Evolutionary conservation across 495 filamentous ascomycete genomes (phyloP).

Genomic region (Amphirosellinia nigrospora): DNA sequence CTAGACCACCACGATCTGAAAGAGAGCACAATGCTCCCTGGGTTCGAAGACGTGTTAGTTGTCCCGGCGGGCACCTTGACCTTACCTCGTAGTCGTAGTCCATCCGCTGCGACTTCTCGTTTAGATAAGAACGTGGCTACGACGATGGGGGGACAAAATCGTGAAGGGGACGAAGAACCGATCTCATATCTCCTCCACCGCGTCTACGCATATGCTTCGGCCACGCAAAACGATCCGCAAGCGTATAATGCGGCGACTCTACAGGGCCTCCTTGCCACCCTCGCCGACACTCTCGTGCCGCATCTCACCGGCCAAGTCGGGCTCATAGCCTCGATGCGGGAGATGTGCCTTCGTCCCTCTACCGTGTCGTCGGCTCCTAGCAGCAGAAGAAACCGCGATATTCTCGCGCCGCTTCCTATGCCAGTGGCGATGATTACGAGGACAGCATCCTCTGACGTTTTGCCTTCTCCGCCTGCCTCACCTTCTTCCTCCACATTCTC

Average conservation of each 20-base stretch:
- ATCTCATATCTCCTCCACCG: constrained; percentile 24
- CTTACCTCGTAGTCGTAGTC: background rate
- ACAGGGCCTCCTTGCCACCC: constrained; percentile 16
- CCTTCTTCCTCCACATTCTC: constrained; percentile 14
- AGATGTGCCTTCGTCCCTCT: constrained; percentile 28
- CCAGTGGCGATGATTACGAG: background rate
- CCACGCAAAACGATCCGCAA: constrained; percentile 21
- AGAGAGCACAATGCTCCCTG: constrained; percentile 41
- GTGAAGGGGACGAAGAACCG: background rate
- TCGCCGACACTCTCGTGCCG: constrained; percentile 33
- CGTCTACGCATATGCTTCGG: constrained; percentile 21
- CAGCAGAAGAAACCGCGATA: background rate
- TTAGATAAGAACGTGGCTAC: background rate
- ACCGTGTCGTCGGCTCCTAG: background rate
- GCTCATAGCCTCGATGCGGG: constrained; percentile 29
- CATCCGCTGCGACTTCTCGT: background rate
- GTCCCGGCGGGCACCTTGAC: constrained; percentile 11
- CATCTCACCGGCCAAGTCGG: constrained; percentile 34
- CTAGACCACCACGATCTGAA: constrained; percentile 42
- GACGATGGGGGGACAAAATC: background rate
- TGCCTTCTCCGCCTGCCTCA: background rate
- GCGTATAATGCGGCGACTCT: constrained; percentile 27
- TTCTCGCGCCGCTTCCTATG: constrained; percentile 1
- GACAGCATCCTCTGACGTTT: background rate
- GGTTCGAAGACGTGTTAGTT: constrained; percentile 39